Evolutionary conservation across 306 rosid species (phyloP).

Genomic region (Pachyrhizus erosus): DNA sequence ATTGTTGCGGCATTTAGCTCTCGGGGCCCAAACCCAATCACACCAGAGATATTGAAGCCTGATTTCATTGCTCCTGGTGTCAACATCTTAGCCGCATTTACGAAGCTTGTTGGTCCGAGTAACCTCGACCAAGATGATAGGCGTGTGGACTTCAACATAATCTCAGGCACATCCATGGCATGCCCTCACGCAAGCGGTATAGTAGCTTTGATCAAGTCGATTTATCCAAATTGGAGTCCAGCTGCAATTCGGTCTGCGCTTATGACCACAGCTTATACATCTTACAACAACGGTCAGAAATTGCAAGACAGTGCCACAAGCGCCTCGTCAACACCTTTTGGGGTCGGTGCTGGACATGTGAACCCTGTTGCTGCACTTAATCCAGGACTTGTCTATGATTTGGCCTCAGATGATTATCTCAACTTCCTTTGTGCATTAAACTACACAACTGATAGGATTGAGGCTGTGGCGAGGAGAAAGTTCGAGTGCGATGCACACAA

Average conservation of each 20-base stretch:
- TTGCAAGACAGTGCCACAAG: constrained; percentile 58
- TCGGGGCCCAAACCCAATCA: constrained; percentile 70
- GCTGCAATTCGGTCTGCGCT: constrained; percentile 81
- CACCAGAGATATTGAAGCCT: constrained; percentile 71
- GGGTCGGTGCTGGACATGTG: constrained; percentile 80
- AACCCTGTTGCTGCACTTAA: constrained; percentile 69
- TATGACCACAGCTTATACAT: constrained; percentile 76
- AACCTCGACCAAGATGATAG: constrained; percentile 50
- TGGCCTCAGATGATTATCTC: constrained; percentile 66
- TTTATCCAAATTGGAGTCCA: constrained; percentile 84
- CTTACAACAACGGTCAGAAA: constrained; percentile 53
- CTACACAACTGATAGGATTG: constrained; percentile 51
- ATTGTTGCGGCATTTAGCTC: constrained; percentile 85
- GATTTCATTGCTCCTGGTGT: constrained; percentile 89
- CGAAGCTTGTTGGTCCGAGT: constrained; percentile 52
- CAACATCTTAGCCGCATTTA: constrained; percentile 76
- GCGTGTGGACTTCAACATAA: constrained; percentile 81
- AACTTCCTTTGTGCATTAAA: constrained; percentile 71
- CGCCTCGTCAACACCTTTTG: constrained; percentile 73
- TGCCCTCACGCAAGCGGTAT: constrained; percentile 89
- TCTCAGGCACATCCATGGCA: constrained; percentile 93
- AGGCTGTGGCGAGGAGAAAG: constrained; percentile 53
- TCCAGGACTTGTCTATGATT: constrained; percentile 86
- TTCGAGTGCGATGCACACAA: constrained; percentile 54
- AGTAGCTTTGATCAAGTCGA: constrained; percentile 69